phyloP scores from a whole-genome alignment of 1,284 basidiomycete genomes.

The Boletus semigastroideus region DNA sequence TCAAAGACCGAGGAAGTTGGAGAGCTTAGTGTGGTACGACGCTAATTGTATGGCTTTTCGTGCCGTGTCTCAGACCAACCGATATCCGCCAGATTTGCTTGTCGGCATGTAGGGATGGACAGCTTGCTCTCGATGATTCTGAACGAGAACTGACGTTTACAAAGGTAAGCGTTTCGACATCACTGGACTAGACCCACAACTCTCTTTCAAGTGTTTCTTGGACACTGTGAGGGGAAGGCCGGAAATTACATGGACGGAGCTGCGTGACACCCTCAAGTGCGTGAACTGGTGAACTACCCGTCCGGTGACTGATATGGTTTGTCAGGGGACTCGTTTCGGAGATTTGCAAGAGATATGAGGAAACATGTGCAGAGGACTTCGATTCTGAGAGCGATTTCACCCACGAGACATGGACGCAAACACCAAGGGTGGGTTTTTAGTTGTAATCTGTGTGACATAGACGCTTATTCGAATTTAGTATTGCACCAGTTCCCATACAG shows the following conservation, averaged over 20 bases:
- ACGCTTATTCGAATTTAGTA: constrained; percentile 9
- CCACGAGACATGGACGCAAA: constrained; percentile 14
- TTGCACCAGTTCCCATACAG: constrained; percentile 10
- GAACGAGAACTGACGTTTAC: constrained; percentile 25
- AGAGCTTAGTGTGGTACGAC: constrained; percentile 23
- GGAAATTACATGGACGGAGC: constrained; percentile 22
- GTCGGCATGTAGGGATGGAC: constrained; percentile 29
- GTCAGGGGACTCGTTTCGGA: constrained; percentile 16
- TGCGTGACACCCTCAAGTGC: constrained; percentile 22
- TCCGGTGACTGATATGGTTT: background rate
- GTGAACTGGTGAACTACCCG: background rate
- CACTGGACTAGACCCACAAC: background rate
- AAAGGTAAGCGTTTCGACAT: constrained; percentile 14
- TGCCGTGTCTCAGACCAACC: background rate
- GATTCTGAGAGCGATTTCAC: background rate
- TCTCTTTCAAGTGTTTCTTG: constrained; percentile 25
- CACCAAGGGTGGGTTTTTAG: constrained; percentile 22
- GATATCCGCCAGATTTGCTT: constrained; percentile 23
- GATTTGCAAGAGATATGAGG: constrained; percentile 18
- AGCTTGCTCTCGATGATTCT: constrained; percentile 24
- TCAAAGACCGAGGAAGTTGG: constrained; percentile 6
- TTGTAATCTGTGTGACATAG: background rate
- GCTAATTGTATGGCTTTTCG: background rate
- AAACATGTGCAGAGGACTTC: background rate
- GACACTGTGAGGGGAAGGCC: constrained; percentile 14